Evolutionary conservation across 352 stramenopile genomes (phyloP).

Genomic region (Globisporangium middletonii): DNA sequence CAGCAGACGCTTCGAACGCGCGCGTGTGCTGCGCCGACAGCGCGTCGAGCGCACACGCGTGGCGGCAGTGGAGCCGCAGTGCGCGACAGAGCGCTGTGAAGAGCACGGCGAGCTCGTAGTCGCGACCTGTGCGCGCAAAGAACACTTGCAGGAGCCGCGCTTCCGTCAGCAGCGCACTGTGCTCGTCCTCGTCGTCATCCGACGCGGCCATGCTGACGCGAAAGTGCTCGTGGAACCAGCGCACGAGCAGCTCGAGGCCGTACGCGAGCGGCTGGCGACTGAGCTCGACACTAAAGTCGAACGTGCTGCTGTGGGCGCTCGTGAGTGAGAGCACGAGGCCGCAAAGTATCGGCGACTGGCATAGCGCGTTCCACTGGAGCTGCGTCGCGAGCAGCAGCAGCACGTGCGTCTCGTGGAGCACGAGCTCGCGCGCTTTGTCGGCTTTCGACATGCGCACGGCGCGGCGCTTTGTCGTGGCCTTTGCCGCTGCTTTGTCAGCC

Average conservation of each 20-base stretch:
- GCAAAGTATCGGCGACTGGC: conserved; percentile 33
- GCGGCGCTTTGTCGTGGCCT: conserved; percentile 23
- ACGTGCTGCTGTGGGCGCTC: conserved; percentile 13
- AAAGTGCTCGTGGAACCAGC: conserved; percentile 62
- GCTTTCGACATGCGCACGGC: conserved; percentile 46
- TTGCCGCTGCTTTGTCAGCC: conserved; percentile 12
- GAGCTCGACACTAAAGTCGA: conserved; percentile 43
- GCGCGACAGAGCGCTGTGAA: conserved; percentile 61
- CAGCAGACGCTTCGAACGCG: conserved; percentile 25
- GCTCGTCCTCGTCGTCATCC: conserved; percentile 4
- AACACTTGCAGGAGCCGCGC: conserved; percentile 47
- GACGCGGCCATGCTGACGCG: conserved; percentile 3
- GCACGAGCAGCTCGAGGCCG: conserved; percentile 55
- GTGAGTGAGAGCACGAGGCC: conserved; percentile 61
- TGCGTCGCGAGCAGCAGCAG: conserved; percentile 50
- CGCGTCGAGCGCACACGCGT: conserved; percentile 46
- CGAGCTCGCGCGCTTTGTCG: conserved; percentile 56
- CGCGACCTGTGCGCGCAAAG: conserved; percentile 29
- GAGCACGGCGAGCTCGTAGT: conserved; percentile 50
- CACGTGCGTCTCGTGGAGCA: conserved; percentile 65
- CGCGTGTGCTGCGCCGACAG: conserved; percentile 39
- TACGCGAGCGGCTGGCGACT: conserved; percentile 35
- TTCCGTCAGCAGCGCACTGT: conserved; percentile 30
- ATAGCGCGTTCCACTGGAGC: conserved; percentile 39
- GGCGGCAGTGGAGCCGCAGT: conserved; percentile 42